These are phyloP conservation scores for Thalia dealbata DNA, from an alignment of 176 grass and related monocot species.

Conservation along the genomic window DNA sequence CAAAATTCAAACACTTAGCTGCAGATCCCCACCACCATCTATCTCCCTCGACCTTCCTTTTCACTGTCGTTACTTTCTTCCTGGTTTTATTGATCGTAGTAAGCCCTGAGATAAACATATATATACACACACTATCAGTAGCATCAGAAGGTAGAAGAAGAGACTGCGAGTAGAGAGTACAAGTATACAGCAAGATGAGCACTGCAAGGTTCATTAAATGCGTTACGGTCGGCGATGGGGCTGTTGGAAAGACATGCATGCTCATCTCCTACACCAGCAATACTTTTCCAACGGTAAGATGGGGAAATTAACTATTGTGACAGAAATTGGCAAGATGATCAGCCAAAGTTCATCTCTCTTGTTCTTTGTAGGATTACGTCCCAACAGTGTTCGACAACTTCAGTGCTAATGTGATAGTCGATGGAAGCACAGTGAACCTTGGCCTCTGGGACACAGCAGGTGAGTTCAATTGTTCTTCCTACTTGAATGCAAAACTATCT, in stretches of 20 bases:
- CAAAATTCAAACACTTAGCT: constrained; percentile 11
- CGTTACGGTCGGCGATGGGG: constrained; percentile 40
- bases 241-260: constrained; percentile 48
- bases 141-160: neutral
- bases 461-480: neutral
- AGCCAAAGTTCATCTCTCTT: neutral
- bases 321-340: neutral
- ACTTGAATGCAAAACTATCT: neutral
- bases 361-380: constrained; percentile 3
- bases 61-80: constrained; percentile 1
- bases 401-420: constrained; percentile 16
- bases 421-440: constrained; percentile 22
- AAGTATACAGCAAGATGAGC: constrained; percentile 24
- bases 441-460: constrained; percentile 23
- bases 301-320: neutral
- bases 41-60: neutral
- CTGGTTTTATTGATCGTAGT: constrained; percentile 8
- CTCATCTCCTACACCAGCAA: constrained; percentile 53
- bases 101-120: constrained; percentile 28
- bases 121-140: constrained; percentile 10
- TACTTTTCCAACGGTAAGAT: constrained; percentile 35
- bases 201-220: constrained; percentile 49
- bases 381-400: constrained; percentile 19
- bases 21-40: constrained; percentile 11
- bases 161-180: neutral